Base-by-base conservation (phyloP, 2,329 filamentous ascomycete species). In the Immersiporthe knoxdaviesiana region DNA sequence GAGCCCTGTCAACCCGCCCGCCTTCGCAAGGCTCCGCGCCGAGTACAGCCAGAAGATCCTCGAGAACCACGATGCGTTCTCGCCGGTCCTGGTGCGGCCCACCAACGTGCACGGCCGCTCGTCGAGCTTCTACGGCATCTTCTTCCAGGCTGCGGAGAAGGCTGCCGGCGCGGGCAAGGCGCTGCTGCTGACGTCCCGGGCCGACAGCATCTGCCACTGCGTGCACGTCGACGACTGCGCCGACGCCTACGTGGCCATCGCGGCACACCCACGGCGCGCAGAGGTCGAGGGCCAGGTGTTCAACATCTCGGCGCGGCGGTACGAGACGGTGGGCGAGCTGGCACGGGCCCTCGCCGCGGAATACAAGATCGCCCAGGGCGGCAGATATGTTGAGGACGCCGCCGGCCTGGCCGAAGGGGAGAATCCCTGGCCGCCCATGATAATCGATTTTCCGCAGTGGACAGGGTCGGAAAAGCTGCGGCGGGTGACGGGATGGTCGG, bases 161-260 rank as follows among this genome's bases (percentile, higher is more conserved):
- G 72, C 68, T 3, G 66, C 69, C 10, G 41, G 63, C 2, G 60
- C 69, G 3, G 67, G 72, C 4, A 70, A 72, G 16, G 35, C 6
- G 14, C 59, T 41, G 69, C 73, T 1, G 72, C 69, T 84, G 3
- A 75, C 79, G 0, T 74, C 77, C 0, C 72, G 80, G 54, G 75
- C 77, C 0, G 75, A 79, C 24, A 80, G 76, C 18, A 81, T 85
- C 41, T 74, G 84, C 70, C 84, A 85, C 68, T 81, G 79, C 3
- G 77, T 81, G 50, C 84, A 86, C 69, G 77, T 85, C 16, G 84
- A 85, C 71, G 84, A 86, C 71, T 85, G 83, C 61, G 83, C 75
- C 2, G 80, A 83, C 21, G 83, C 82, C 0, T 86, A 85, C 68
- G 74, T 85, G 3, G 77, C 81, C 1, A 75, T 86, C 2, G 84